Base-by-base conservation (phyloP, 2,329 filamentous ascomycete species). In the Rosellinia necatrix region DNA sequence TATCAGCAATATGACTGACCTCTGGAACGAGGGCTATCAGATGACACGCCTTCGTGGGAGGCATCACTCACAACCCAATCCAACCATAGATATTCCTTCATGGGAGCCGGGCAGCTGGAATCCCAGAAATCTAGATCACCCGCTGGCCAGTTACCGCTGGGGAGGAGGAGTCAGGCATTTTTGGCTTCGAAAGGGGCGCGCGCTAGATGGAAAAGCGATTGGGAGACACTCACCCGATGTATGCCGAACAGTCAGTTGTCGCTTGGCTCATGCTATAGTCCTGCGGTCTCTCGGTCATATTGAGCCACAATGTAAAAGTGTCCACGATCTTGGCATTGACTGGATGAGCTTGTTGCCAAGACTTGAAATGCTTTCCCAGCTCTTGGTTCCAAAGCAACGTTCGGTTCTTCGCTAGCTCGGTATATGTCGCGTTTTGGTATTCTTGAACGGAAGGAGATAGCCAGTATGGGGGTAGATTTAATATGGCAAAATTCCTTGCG, bases 31-130 rank as follows among this genome's bases (percentile, higher is more conserved):
- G n/a, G n/a, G n/a, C n/a, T n/a, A n/a, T n/a, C n/a, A n/a, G n/a
- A n/a, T n/a, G n/a, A n/a, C n/a, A n/a, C n/a, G n/a, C n/a, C n/a
- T n/a, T n/a, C n/a, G n/a, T n/a, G n/a, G n/a, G 9, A 3, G 15
- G 10, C 3, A 21, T 24, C 6, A 46, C 55, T 54, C 46, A 58
- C 50, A 24, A 58, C 49, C 55, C 44, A 58, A 22, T 54, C 55
- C 10, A 58, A 8, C 55, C 50, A 58, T 13, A 58, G 8, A 13
- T 58, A 58, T 22, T 59, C 57, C 34, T 52, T 53, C 53, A 59
- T 56, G 29, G 53, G 43, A 8, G 57, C 57, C 10, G 57, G 42
- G 21, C 48, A 56, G 10, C 48, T 59, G 3, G 48, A 29, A 40
- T 59, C 49, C 42, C 42, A 52, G 25, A 46, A 56, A 29, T 53